phyloP scores from a whole-genome alignment of 768 basidiomycete species.

The Suillus luteus region DNA sequence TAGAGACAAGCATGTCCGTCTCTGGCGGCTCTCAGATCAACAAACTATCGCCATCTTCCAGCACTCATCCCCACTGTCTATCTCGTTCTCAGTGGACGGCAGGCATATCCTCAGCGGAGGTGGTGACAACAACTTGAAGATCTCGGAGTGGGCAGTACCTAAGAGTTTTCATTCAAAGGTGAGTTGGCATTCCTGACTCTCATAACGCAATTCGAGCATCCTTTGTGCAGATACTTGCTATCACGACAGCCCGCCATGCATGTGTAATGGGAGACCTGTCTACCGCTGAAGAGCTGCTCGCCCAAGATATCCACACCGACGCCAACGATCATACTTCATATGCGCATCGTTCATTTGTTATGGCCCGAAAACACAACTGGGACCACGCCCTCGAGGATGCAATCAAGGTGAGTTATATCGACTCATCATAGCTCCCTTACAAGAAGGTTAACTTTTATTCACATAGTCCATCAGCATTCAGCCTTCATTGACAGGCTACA shows the following conservation, averaged over 20 bases:
- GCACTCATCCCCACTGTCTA: rapidly evolving
- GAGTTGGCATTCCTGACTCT: neutral
- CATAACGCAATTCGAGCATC: neutral
- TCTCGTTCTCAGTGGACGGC: neutral
- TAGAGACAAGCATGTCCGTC: no score
- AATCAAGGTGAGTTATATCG: neutral
- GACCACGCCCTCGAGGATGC: neutral
- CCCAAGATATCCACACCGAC: neutral
- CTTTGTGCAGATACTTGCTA: neutral
- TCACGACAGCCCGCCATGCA: neutral
- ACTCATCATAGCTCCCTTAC: no score
- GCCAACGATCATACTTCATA: neutral
- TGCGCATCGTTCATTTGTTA: neutral
- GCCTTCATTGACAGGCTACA: no score
- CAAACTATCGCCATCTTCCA: neutral
- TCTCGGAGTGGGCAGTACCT: neutral
- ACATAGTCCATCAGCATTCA: no score
- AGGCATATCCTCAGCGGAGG: neutral
- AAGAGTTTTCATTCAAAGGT: neutral
- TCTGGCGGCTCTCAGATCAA: no score
- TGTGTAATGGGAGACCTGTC: neutral
- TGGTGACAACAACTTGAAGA: neutral
- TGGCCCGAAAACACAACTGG: neutral
- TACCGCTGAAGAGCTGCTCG: neutral
- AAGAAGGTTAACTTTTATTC: no score